These are phyloP conservation scores for Coemansia sp. DNA, from an alignment of 192 early-diverging fungal species.

Conservation along the genomic window DNA sequence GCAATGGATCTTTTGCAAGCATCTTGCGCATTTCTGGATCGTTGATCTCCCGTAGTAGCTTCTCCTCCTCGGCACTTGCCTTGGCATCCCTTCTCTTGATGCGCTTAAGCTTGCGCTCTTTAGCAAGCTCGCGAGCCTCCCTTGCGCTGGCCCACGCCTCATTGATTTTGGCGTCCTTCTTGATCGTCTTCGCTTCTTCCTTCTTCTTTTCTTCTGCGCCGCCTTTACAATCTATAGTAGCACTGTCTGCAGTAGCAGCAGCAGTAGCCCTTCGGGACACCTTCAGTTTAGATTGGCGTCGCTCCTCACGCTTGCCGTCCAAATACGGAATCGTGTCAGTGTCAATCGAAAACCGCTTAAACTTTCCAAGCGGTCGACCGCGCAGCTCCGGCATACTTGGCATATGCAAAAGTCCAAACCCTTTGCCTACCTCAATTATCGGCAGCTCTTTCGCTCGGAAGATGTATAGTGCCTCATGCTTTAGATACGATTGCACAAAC, in stretches of 20 bases:
- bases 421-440: constrained; percentile 68
- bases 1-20: constrained; percentile 44
- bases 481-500: constrained; percentile 87
- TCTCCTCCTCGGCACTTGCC: constrained; percentile 18
- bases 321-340: constrained; percentile 46
- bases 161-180: constrained; percentile 28
- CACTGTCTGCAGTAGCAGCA: background rate
- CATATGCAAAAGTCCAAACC: constrained; percentile 78
- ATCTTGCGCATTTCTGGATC: constrained; percentile 39
- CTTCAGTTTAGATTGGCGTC: constrained; percentile 46
- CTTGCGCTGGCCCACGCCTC: constrained; percentile 42
- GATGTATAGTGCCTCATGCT: constrained; percentile 92
- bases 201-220: background rate
- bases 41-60: constrained; percentile 28
- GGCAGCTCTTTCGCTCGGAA: constrained; percentile 86
- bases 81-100: constrained; percentile 28
- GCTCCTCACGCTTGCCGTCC: constrained; percentile 52
- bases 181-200: constrained; percentile 5
- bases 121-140: constrained; percentile 27
- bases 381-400: constrained; percentile 94
- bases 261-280: constrained; percentile 36
- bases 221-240: background rate
- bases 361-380: constrained; percentile 29
- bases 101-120: constrained; percentile 47
- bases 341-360: constrained; percentile 38